phyloP scores from a whole-genome alignment of 441 rosid species.

The Aquilaria agallochum region DNA sequence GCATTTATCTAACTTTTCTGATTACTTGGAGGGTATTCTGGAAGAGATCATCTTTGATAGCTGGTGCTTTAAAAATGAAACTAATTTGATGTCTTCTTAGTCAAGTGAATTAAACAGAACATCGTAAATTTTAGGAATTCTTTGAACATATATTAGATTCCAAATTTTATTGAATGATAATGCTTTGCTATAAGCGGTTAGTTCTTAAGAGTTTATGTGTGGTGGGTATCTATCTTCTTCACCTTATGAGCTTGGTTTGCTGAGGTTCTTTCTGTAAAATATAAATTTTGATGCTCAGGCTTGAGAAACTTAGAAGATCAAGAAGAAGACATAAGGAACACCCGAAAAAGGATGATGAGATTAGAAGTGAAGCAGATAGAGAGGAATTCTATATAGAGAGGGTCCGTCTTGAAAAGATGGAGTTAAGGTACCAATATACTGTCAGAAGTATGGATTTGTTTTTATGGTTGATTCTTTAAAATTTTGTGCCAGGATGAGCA shows the following conservation, averaged over 20 bases:
- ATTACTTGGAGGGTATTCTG: neutral
- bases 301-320: slow-evolving; percentile 52
- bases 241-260: slow-evolving; percentile 15
- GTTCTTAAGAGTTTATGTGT: too few relatives aligned
- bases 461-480: too few relatives aligned
- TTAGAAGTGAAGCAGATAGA: slow-evolving; percentile 40
- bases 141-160: too few relatives aligned
- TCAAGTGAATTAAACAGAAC: too few relatives aligned
- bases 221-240: neutral
- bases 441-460: too few relatives aligned
- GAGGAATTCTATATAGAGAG: slow-evolving; percentile 65
- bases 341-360: slow-evolving; percentile 67
- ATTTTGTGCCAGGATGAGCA: too few relatives aligned
- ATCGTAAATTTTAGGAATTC: too few relatives aligned
- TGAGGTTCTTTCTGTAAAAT: too few relatives aligned
- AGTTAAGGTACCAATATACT: slow-evolving; percentile 35
- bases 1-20: slow-evolving; percentile 9
- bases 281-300: slow-evolving; percentile 25
- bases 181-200: too few relatives aligned
- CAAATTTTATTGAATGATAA: too few relatives aligned
- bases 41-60: neutral
- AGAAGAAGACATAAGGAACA: slow-evolving; percentile 31
- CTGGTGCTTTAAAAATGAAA: neutral
- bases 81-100: neutral
- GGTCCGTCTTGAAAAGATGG: slow-evolving; percentile 77